phyloP scores from a whole-genome alignment of 345 rosid genomes.

The Aurinia saxatilis region DNA sequence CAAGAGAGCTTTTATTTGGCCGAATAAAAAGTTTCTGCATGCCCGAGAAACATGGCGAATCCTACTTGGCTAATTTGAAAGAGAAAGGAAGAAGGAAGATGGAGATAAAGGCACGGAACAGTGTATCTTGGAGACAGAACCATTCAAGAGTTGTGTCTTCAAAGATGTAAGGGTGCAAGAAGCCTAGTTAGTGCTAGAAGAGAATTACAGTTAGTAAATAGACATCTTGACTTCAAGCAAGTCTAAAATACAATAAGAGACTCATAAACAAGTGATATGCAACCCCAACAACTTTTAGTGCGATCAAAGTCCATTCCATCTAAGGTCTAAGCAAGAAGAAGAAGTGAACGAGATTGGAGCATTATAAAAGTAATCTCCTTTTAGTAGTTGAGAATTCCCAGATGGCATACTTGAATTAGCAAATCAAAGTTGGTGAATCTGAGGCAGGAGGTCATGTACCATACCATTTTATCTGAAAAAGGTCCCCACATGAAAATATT shows the following conservation, averaged over 20 bases:
- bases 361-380: too few relatives aligned
- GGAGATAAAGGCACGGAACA: background rate
- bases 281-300: background rate
- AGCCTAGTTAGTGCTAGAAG: too few relatives aligned
- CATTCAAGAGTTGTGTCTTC: background rate
- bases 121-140: background rate
- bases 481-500: too few relatives aligned
- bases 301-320: too few relatives aligned
- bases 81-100: background rate
- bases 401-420: too few relatives aligned
- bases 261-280: background rate
- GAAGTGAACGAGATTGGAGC: too few relatives aligned
- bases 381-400: too few relatives aligned
- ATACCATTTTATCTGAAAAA: too few relatives aligned
- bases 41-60: background rate
- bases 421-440: too few relatives aligned
- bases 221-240: background rate
- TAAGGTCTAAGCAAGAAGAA: slow-evolving; percentile 1
- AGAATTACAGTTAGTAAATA: background rate
- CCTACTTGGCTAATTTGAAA: background rate
- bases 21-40: background rate
- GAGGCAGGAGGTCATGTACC: too few relatives aligned
- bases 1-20: too few relatives aligned
- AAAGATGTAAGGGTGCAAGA: background rate
- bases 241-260: background rate